Percentiles rank a stretch among this genome's conserved stretches.
Conservation (phyloP, 1,284 basidiomycete genomes). For the Erythrobasidium hasegawianum region DNA sequence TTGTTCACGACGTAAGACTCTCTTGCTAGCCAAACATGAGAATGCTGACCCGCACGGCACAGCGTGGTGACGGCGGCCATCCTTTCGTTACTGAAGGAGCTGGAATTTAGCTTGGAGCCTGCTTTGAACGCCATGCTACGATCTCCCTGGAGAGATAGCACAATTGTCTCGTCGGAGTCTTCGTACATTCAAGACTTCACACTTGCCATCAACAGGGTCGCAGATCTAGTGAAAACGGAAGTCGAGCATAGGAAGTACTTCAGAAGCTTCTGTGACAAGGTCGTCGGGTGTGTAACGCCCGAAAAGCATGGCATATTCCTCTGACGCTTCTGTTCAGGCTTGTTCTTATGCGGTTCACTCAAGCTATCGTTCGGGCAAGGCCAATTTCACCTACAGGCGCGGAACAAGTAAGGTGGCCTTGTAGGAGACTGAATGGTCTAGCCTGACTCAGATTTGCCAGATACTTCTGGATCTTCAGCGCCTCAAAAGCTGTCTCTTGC, state of each 20-base stretch:
- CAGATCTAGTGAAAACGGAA: slow-evolving; percentile 63
- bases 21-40: background rate
- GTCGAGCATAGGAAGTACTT: slow-evolving; percentile 90
- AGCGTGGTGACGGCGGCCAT: slow-evolving; percentile 81
- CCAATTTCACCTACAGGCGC: slow-evolving; percentile 85
- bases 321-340: no score
- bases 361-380: slow-evolving; percentile 76
- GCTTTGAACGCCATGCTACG: slow-evolving; percentile 69
- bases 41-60: no score
- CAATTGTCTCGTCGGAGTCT: slow-evolving; percentile 79
- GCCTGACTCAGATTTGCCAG: no score
- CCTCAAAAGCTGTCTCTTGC: slow-evolving; percentile 77
- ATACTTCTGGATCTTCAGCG: slow-evolving; percentile 86
- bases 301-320: no score
- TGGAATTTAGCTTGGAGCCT: slow-evolving; percentile 73
- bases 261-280: slow-evolving; percentile 86
- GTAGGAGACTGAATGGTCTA: no score
- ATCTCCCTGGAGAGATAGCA: slow-evolving; percentile 69
- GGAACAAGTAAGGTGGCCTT: slow-evolving; percentile 79
- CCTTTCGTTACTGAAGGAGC: slow-evolving; percentile 68
- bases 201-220: slow-evolving; percentile 60
- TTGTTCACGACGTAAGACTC: slow-evolving; percentile 70
- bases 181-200: slow-evolving; percentile 72
- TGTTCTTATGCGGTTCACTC: slow-evolving; percentile 76
- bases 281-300: slow-evolving; percentile 63